A percentile compares a stretch with the other conserved stretches of the same genome.
Conservation (phyloP, 2,329 filamentous ascomycete species). For the Simplicillium aogashimaense region DNA sequence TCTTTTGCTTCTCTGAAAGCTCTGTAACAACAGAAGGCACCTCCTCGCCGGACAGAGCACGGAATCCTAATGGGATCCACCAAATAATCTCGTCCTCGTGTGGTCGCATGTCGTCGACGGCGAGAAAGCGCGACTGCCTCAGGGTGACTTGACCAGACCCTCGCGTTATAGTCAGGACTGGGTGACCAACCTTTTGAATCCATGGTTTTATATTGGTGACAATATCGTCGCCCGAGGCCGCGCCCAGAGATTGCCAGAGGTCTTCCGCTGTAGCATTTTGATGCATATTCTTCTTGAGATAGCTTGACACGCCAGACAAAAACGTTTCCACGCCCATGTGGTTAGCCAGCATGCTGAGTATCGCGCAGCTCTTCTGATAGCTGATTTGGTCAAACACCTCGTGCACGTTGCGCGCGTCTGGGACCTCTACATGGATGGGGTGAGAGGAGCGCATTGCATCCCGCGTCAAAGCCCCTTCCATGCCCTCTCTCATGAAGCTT, state of each 20-base stretch:
- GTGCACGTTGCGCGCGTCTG: constrained; percentile 91
- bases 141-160: constrained; percentile 64
- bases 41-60: constrained; percentile 72
- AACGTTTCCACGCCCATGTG: constrained; percentile 92
- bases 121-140: constrained; percentile 90
- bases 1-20: constrained; percentile 49
- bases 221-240: constrained; percentile 92
- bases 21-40: constrained; percentile 52
- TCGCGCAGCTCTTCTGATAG: constrained; percentile 92
- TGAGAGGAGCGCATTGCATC: constrained; percentile 91
- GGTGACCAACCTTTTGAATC: constrained; percentile 94
- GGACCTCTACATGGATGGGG: constrained; percentile 90
- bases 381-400: constrained; percentile 98
- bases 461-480: constrained; percentile 77
- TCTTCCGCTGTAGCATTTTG: constrained; percentile 88
- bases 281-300: constrained; percentile 94
- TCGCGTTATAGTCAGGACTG: constrained; percentile 74
- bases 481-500: constrained; percentile 83
- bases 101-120: constrained; percentile 85
- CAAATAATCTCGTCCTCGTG: constrained; percentile 85
- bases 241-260: constrained; percentile 77
- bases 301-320: constrained; percentile 80
- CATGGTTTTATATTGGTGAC: constrained; percentile 87
- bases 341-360: constrained; percentile 93
- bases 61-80: constrained; percentile 81